phyloP scores from a whole-genome alignment of 306 rosid genomes.

The Fragaria nilgerrensis region DNA sequence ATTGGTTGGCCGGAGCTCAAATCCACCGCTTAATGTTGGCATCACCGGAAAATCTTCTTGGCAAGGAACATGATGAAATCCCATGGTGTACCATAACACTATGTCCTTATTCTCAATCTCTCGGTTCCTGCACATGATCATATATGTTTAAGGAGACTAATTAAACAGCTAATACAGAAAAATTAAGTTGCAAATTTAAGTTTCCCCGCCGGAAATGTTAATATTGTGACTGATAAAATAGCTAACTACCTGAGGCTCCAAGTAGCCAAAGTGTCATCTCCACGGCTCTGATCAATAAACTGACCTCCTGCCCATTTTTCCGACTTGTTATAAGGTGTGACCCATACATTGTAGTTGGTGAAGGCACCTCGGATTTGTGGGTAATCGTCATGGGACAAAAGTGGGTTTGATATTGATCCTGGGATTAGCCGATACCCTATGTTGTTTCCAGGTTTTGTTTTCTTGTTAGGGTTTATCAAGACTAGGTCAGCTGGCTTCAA shows the following conservation, averaged over 20 bases:
- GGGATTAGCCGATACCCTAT: constrained; percentile 59
- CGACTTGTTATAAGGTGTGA: constrained; percentile 69
- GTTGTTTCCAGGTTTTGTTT: constrained; percentile 45
- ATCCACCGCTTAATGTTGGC: constrained; percentile 47
- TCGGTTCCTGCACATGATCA: constrained; percentile 9
- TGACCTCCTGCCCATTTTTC: constrained; percentile 66
- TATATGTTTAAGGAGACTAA: no score
- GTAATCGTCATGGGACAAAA: constrained; percentile 48
- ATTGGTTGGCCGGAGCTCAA: constrained; percentile 68
- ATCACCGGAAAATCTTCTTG: constrained; percentile 71
- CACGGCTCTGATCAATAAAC: constrained; percentile 44
- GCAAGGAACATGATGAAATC: constrained; percentile 62
- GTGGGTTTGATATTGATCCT: constrained; percentile 31
- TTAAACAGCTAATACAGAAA: no score
- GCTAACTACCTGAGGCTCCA: constrained; percentile 31
- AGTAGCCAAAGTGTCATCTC: constrained; percentile 50
- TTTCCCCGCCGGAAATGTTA: no score
- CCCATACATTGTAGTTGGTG: constrained; percentile 52
- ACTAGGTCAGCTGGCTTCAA: constrained; percentile 34
- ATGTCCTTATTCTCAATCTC: constrained; percentile 16
- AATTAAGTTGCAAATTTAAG: no score
- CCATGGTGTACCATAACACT: constrained; percentile 57
- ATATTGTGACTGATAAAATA: no score
- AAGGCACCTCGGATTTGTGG: constrained; percentile 66
- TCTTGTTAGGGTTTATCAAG: constrained; percentile 58